Evolutionary conservation across 345 rosid genomes (phyloP), one percentile per base, ranked within the genome.

Genomic region (Eucalyptus coolabah): DNA sequence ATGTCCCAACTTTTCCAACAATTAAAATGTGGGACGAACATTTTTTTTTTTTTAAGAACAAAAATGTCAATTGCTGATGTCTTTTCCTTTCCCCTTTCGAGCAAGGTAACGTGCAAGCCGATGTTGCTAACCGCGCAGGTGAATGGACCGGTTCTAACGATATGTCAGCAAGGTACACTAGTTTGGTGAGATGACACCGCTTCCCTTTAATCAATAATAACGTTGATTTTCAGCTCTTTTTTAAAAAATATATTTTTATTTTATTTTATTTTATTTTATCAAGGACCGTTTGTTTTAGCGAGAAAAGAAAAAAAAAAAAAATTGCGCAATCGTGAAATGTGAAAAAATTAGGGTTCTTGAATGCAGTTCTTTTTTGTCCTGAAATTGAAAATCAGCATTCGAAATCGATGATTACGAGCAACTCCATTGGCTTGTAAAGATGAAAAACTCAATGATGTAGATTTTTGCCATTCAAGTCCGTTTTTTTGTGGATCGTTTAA

Each of bases 241-340:
- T 19, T 53, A 3, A 3, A 1, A 21, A 19, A n/a, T n/a, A 47
- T 4, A 12, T 47, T 18, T 44, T 6, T 17, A 51, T 50, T 16
- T 15, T 50, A 47, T 51, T 17, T 17, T 53, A 53, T 8, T 53
- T 53, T 21, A 21, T 53, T 51, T 51, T 51, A 51, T 51, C 8
- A 6, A 51, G 54, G 54, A 8, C 54, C 56, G 11, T 21, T 21
- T 53, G 11, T 53, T 53, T 53, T 1, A 3, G 59, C 10, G 1
- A 21, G 26, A 21, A 4, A 21, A 53, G 5, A 0, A 53, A 53
- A 19, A 8, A 17, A 19, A 19, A 7, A 3, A 51, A 9, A 8
- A 4, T 10, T 24, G 1, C 0, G 13, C 63, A 24, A 24, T 53
- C 63, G 30, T 2, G 1, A 56, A 1, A n/a, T n/a, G 12, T 24